A percentile compares a stretch with the other conserved stretches of the same genome.
Conservation (phyloP, 108 stramenopile species). For the Cylindrotheca closterium region DNA sequence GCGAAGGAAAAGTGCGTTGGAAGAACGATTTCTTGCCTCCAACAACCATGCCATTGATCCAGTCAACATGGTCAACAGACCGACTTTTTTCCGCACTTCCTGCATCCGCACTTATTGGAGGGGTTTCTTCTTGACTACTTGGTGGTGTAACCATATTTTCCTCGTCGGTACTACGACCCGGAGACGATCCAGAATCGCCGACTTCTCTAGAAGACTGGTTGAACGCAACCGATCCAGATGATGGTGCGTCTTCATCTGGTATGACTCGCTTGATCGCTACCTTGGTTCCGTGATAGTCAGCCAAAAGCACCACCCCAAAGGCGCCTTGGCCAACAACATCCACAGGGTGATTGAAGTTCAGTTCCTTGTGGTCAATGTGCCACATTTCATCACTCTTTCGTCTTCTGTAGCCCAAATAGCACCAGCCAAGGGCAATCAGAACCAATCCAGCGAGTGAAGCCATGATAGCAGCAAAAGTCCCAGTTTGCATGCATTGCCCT, state of each 20-base stretch:
- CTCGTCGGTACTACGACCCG: background rate
- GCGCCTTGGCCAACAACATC: background rate
- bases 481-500: constrained; percentile 15
- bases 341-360: constrained; percentile 12
- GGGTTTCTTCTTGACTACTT: background rate
- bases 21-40: background rate
- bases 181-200: too few relatives aligned
- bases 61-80: background rate
- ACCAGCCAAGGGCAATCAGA: background rate
- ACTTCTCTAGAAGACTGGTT: background rate
- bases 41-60: background rate
- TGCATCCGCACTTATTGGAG: background rate
- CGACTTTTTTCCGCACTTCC: background rate
- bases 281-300: constrained; percentile 39
- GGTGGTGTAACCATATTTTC: background rate
- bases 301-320: constrained; percentile 40
- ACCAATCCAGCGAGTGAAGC: background rate
- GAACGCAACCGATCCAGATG: background rate
- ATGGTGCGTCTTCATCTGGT: background rate
- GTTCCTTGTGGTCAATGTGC: constrained; percentile 18
- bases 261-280: constrained; percentile 46
- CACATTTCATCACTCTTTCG: constrained; percentile 13
- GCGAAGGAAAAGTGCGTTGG: background rate
- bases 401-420: constrained; percentile 12
- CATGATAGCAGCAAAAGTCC: background rate